A percentile compares a stretch with the other conserved stretches of the same genome.
phyloP scores from a whole-genome alignment of 2,329 filamentous ascomycete genomes.

The Fonsecaea nubica region DNA sequence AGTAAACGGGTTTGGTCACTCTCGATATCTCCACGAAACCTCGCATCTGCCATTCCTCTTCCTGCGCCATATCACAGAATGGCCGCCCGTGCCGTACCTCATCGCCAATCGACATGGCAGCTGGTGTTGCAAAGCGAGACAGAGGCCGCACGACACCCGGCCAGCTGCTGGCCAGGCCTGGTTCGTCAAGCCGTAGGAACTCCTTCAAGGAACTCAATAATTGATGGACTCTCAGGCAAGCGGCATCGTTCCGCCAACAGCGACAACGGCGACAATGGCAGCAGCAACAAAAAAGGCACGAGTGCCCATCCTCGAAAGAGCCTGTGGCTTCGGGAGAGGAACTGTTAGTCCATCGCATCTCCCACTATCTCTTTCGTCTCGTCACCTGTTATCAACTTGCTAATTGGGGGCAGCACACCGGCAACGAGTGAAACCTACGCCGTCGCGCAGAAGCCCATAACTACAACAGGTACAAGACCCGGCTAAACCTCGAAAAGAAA shows the following conservation, averaged over 20 bases:
- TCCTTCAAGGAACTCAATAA: background rate
- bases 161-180: slow-evolving; percentile 3
- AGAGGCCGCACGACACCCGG: slow-evolving; percentile 5
- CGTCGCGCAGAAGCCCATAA: slow-evolving; percentile 15
- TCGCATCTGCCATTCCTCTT: no score
- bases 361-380: background rate
- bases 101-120: slow-evolving; percentile 18
- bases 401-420: background rate
- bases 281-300: background rate
- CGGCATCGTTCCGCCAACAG: slow-evolving; percentile 7
- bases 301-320: slow-evolving; percentile 21
- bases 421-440: slow-evolving; percentile 4
- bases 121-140: slow-evolving; percentile 10
- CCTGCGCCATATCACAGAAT: no score
- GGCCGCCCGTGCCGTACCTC: background rate
- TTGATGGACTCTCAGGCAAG: slow-evolving; percentile 12
- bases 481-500: slow-evolving; percentile 18
- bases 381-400: slow-evolving; percentile 6
- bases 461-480: slow-evolving; percentile 17
- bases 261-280: background rate
- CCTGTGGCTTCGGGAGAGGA: slow-evolving; percentile 17
- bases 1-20: no score
- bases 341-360: slow-evolving; percentile 14
- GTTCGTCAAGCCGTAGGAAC: slow-evolving; percentile 8
- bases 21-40: no score